These are phyloP conservation scores for Chenopodium suecicum DNA, from an alignment of 148 eudicot genomes.

Conservation along the genomic window DNA sequence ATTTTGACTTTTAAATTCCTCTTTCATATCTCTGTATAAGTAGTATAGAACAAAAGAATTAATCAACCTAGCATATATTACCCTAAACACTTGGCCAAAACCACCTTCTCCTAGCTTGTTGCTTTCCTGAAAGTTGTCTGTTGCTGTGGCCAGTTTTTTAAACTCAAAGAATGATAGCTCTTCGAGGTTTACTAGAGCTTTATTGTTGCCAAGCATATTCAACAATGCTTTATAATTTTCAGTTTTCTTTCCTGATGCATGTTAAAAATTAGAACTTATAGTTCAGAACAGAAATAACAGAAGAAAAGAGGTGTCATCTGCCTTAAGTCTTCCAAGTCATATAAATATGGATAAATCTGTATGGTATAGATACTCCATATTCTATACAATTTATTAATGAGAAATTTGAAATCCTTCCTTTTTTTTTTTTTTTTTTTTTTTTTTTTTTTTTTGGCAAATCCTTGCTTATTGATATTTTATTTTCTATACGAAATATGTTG, in stretches of 20 bases:
- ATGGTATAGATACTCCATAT: too few relatives aligned
- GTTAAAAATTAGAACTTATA: neutral
- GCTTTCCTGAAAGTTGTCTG: constrained; percentile 28
- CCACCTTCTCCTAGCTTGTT: constrained; percentile 49
- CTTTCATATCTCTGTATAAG: neutral
- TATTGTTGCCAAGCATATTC: neutral
- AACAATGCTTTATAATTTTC: neutral
- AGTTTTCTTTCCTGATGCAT: neutral
- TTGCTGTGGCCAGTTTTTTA: constrained; percentile 21
- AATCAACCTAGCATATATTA: neutral
- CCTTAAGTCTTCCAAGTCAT: neutral
- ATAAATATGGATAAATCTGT: too few relatives aligned
- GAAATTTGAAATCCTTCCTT: too few relatives aligned
- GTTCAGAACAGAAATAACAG: too few relatives aligned
- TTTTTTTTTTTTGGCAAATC: too few relatives aligned
- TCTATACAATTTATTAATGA: too few relatives aligned
- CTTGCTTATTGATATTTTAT: too few relatives aligned
- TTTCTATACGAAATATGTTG: too few relatives aligned
- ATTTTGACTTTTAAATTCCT: neutral
- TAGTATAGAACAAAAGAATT: neutral
- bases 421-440: too few relatives aligned
- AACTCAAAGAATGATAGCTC: constrained; percentile 34
- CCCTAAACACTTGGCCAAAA: constrained; percentile 45
- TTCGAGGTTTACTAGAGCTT: neutral
- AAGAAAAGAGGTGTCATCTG: too few relatives aligned